Conservation (phyloP, 2,329 filamentous ascomycete species). For the Xylariaceae sp. region DNA sequence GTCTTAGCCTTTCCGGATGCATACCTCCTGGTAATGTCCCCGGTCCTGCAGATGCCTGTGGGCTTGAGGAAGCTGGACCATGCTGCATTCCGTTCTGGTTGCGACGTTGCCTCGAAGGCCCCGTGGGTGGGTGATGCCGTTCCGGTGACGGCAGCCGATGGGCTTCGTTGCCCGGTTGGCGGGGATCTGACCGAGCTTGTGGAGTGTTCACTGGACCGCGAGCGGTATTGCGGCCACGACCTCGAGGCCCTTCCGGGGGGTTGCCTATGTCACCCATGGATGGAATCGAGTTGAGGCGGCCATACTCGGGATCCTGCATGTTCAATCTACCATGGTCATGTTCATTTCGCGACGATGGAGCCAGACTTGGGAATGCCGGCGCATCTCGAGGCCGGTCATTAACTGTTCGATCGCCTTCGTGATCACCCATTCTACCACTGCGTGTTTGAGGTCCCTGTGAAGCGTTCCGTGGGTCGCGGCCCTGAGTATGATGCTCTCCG, state of each 20-base stretch:
- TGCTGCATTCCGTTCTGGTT: conserved; percentile 33
- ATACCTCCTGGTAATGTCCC: conserved; percentile 23
- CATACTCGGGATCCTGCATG: conserved; percentile 58
- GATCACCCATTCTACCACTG: conserved; percentile 32
- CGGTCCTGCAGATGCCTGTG: conserved; percentile 21
- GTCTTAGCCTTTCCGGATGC: conserved; percentile 32
- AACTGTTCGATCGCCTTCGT: conserved; percentile 37
- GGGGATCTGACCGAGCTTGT: conserved; percentile 39
- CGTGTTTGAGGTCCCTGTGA: conserved; percentile 23
- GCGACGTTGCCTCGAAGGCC: conserved; percentile 45
- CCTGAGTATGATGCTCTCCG: conserved; percentile 30
- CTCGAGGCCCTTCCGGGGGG: conserved; percentile 52
- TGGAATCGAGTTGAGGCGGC: conserved; percentile 52
- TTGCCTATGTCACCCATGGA: conserved; percentile 37
- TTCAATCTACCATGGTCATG: conserved; percentile 45
- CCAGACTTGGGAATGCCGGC: conserved; percentile 35
- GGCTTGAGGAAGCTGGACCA: conserved; percentile 24
- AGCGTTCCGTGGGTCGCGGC: conserved; percentile 32
- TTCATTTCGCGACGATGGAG: conserved; percentile 38
- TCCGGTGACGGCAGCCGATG: conserved; percentile 44
- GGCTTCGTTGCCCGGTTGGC: conserved; percentile 39
- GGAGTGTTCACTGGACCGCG: conserved; percentile 37
- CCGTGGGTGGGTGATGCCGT: conserved; percentile 46
- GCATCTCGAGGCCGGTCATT: conserved; percentile 40
- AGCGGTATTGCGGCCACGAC: conserved; percentile 41